Conservation (phyloP, 495 filamentous ascomycete species). For the Podospora pseudopauciseta region DNA sequence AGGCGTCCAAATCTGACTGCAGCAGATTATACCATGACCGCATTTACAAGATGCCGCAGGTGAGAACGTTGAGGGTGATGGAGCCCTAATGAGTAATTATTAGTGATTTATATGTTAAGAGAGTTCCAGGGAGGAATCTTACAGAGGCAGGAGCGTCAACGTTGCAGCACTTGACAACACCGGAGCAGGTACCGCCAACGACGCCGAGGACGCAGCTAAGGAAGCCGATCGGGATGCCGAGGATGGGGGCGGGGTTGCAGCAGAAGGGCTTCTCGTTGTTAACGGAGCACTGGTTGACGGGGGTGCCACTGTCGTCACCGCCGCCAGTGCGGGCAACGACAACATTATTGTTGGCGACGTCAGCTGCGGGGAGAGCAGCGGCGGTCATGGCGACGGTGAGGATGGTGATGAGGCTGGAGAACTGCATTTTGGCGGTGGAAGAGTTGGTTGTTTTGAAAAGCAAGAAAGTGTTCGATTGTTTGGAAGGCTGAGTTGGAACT, state of each 20-base stretch:
- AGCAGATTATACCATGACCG: background rate
- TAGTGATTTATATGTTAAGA: background rate
- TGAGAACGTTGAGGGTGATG: background rate
- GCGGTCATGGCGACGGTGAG: constrained; percentile 17
- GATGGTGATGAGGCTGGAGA: constrained; percentile 13
- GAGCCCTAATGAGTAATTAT: background rate
- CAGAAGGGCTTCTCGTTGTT: constrained; percentile 15
- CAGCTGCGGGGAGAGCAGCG: constrained; percentile 11
- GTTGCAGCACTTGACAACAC: background rate
- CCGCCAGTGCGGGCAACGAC: constrained; percentile 13
- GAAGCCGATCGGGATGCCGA: background rate
- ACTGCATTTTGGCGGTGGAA: constrained; percentile 16
- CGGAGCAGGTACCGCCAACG: constrained; percentile 9
- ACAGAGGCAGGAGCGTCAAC: background rate
- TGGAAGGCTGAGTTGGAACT: background rate
- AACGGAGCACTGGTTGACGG: background rate
- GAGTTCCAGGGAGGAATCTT: background rate
- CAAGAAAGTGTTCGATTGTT: background rate
- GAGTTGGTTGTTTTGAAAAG: background rate
- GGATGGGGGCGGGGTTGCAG: constrained; percentile 11
- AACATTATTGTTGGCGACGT: background rate
- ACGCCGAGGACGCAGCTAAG: constrained; percentile 7
- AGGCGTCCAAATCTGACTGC: background rate
- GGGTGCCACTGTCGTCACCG: background rate
- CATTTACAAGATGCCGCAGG: background rate